A percentile compares a stretch with the other conserved stretches of the same genome.
Conservation (phyloP, 2,329 filamentous ascomycete genomes). For the Venturia effusa region DNA sequence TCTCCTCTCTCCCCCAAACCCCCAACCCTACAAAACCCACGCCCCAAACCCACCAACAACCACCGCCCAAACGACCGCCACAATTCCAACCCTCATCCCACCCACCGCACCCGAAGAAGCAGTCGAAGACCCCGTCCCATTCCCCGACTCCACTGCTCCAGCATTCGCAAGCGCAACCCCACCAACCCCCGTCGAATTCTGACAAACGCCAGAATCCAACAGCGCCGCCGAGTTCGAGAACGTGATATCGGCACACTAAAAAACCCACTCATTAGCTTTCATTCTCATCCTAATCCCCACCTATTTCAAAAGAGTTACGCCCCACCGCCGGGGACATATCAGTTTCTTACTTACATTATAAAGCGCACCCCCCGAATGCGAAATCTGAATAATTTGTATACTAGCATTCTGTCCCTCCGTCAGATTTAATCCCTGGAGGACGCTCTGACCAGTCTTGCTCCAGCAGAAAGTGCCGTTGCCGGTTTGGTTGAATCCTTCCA, state of each 20-base stretch:
- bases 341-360: conserved; percentile 30
- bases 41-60: conserved; percentile 6
- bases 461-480: conserved; percentile 38
- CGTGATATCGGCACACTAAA: conserved; percentile 33
- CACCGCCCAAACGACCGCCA: conserved; percentile 3
- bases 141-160: neutral
- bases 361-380: conserved; percentile 28
- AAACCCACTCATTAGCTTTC: too few species aligned
- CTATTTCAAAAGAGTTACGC: too few species aligned
- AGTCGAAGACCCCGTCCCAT: neutral
- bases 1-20: neutral
- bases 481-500: conserved; percentile 36
- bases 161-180: conserved; percentile 22
- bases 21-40: neutral
- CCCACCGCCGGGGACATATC: too few species aligned
- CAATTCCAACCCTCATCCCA: neutral
- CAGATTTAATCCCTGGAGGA: conserved; percentile 16
- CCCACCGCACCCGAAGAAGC: neutral
- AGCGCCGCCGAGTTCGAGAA: conserved; percentile 29
- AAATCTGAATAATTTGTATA: conserved; percentile 36
- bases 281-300: too few species aligned
- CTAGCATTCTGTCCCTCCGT: conserved; percentile 29
- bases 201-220: conserved; percentile 26
- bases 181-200: conserved; percentile 29
- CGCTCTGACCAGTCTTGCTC: conserved; percentile 22